Evolutionary conservation across 108 stramenopile genomes (phyloP), one percentile per base, ranked within the genome.

Genomic region (Cyclostephanos tholiformis): DNA sequence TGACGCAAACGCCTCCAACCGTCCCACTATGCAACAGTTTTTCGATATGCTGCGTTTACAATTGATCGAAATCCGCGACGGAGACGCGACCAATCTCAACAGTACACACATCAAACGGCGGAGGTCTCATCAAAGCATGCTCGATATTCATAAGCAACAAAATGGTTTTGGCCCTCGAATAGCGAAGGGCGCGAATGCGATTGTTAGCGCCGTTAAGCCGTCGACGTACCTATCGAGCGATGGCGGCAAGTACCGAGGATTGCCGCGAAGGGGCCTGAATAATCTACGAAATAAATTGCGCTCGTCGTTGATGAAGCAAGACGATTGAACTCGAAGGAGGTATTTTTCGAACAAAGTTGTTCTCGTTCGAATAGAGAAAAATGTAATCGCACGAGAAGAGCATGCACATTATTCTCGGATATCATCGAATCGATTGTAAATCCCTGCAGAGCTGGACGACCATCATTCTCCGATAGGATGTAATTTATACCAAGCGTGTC

Each of bases 11-110:
- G 43, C 43, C 22, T 20, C 29, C 25, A 48, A 60, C 0, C 67
- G 76, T 8, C 76, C 76, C 7, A 29, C 61, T 0, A 77, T 77
- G 62, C 50, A 46, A 39, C 39, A 56, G 27, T 64, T 70, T 39
- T 77, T 63, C 41, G 53, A 77, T 22, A 43, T 16, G 27, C 25
- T 77, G 19, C 63, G 76, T 2, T 26, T 35, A 48, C 38, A 69
- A 19, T 20, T 77, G 1, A 11, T 41, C 44, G 22, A 43, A 7
- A 41, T 46, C 8, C 52, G 63, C 25, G 43, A 58, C 23, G 44
- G 44, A 7, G 63, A 50, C 22, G 16, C 53, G 3, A 69, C 76
- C 8, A 26, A 65, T 10, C 63, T 64, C 30, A 25, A 16, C 4
- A 5, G 69, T 41, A 57, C 62, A 0, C 41, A 41, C 41, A 63